These are phyloP conservation scores for Gracilaria gracilis DNA, from an alignment of 23 red algal genomes.

Conservation along the genomic window DNA sequence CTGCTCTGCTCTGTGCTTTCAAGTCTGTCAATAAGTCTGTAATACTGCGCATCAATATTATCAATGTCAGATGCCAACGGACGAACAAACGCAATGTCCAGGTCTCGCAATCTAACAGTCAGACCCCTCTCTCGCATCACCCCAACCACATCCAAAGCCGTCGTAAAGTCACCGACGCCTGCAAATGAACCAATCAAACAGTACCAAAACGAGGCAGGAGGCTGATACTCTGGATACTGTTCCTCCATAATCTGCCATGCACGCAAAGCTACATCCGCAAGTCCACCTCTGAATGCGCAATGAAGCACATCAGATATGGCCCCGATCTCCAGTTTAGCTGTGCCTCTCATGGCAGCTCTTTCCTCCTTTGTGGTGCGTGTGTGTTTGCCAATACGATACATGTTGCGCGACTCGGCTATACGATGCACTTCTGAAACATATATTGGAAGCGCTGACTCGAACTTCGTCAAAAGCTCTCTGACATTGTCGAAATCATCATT, in stretches of 20 bases:
- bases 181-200: constrained; percentile 64
- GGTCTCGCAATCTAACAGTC: constrained; percentile 36
- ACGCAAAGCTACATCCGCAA: constrained; percentile 33
- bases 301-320: constrained; percentile 60
- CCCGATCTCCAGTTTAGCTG: constrained; percentile 50
- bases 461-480: constrained; percentile 16
- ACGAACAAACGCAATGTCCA: constrained; percentile 57
- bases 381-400: constrained; percentile 27
- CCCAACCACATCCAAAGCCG: constrained; percentile 61
- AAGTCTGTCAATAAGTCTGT: constrained; percentile 43
- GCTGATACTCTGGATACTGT: constrained; percentile 46
- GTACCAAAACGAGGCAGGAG: constrained; percentile 51
- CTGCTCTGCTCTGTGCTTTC: constrained; percentile 6
- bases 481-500: constrained; percentile 64
- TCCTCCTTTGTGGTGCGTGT: constrained; percentile 49
- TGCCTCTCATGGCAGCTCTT: constrained; percentile 29
- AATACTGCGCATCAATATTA: constrained; percentile 61
- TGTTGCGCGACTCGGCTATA: constrained; percentile 42
- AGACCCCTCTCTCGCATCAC: constrained; percentile 57
- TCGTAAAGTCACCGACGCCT: constrained; percentile 42
- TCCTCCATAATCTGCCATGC: constrained; percentile 40
- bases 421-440: constrained; percentile 59
- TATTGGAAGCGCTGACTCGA: constrained; percentile 39
- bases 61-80: constrained; percentile 48
- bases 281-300: constrained; percentile 53